Conservation (phyloP, 176 grass and related monocot genomes). For the Guadua angustifolia region DNA sequence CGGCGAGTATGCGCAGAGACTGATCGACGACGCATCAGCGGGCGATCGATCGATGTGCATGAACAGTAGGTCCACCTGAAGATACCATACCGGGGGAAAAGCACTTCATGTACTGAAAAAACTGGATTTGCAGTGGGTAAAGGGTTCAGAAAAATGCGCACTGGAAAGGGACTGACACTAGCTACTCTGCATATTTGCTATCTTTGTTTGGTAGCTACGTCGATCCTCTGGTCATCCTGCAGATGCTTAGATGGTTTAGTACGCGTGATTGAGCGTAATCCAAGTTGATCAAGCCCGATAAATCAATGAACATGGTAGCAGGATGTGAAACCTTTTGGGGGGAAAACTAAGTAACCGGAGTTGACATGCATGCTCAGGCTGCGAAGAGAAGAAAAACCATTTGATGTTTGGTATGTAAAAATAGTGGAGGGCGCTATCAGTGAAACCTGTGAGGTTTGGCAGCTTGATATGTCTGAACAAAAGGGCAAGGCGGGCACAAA, state of each 20-base stretch:
- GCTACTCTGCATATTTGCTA: background rate
- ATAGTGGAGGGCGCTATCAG: conserved; percentile 60
- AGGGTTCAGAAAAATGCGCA: conserved; percentile 44
- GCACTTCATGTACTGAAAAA: conserved; percentile 29
- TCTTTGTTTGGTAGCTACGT: conserved; percentile 42
- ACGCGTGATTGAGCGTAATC: conserved; percentile 41
- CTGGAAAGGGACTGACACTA: conserved; percentile 54
- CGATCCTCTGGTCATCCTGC: conserved; percentile 33
- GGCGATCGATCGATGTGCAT: conserved; percentile 41
- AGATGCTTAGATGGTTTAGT: conserved; percentile 26
- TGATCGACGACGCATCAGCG: conserved; percentile 51
- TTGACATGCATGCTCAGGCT: conserved; percentile 43
- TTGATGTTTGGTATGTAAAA: conserved; percentile 43
- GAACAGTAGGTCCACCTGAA: conserved; percentile 62
- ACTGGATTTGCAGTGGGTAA: conserved; percentile 48
- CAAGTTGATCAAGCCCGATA: conserved; percentile 26
- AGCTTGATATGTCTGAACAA: conserved; percentile 71
- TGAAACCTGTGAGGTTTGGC: conserved; percentile 59
- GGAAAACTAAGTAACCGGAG: conserved; percentile 35
- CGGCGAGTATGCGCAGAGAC: conserved; percentile 37
- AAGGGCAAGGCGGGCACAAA: conserved; percentile 11
- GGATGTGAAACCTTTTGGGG: conserved; percentile 42
- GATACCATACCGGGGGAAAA: conserved; percentile 51
- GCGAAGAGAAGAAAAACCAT: conserved; percentile 20
- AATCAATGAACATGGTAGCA: conserved; percentile 15